Base-by-base conservation (phyloP, 495 filamentous ascomycete species). In the Neurospora sublineolata region DNA sequence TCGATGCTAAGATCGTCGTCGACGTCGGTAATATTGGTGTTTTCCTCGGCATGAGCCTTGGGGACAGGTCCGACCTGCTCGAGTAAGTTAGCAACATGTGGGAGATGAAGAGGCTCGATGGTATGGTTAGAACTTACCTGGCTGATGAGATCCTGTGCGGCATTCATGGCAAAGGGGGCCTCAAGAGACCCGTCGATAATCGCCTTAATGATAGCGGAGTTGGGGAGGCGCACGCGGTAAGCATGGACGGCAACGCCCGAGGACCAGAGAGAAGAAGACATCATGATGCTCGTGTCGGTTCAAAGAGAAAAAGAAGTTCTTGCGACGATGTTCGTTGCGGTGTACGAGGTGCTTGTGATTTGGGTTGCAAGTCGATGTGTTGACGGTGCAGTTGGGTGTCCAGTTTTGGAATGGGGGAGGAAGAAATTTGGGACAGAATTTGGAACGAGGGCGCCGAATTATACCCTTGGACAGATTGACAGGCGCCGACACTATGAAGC, bases 101-200 rank as follows among this genome's bases (percentile, higher is more conserved):
- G 1, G 10, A 6, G 1, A 23, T 52, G 1, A 20, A 0, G 9
- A 14, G 4, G 20, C n/a, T 0, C 4, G 2, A 8, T 33, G 11
- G 0, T 16, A 8, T 33, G 0, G 2, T 14, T 0, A 6, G 6
- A 9, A 9, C 52, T 60, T 1, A 60, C 52, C 27, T 33, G 2
- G 2, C 4, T 3, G 27, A 14, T 1, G 3, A 27, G 27, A 52
- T 52, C 10, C 52, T 30, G 23, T 5, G 23, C 11, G 11, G 12
- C 0, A 30, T 12, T 16, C 12, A 60, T 30, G 4, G 20, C 44
- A 52, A 52, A 30, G 1, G 11, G 52, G 16, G 23, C 52, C 23
- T 60, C 52, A 12, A 60, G 30, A 23, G 52, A 30, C 7, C 52
- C 52, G 27, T 33, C 1, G 12, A 33, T 8, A 6, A 60, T 60